These are phyloP conservation scores for Arthroderma sp. DNA, from an alignment of 2,329 filamentous ascomycete genomes.

Conservation along the genomic window DNA sequence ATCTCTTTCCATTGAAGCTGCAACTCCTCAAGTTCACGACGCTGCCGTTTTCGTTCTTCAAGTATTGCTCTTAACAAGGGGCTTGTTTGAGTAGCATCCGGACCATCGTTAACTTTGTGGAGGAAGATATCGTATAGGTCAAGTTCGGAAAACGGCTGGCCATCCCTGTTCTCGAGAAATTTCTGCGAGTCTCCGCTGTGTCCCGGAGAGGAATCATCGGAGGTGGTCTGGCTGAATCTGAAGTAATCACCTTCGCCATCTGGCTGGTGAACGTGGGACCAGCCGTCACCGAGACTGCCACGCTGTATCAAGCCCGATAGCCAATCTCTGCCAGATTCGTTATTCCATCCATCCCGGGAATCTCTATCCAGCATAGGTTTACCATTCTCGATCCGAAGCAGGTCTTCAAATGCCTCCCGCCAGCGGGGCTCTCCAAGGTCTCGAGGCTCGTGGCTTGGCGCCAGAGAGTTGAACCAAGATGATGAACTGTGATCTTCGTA, in stretches of 20 bases:
- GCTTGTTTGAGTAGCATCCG: slow-evolving; percentile 24
- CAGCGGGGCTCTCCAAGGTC: slow-evolving; percentile 34
- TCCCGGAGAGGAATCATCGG: neutral
- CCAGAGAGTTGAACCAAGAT: slow-evolving; percentile 26
- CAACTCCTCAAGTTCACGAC: slow-evolving; percentile 16
- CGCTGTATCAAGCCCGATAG: slow-evolving; percentile 30
- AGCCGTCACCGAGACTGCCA: slow-evolving; percentile 32
- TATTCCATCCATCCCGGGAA: slow-evolving; percentile 16
- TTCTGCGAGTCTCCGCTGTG: slow-evolving; percentile 9
- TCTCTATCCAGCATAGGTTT: slow-evolving; percentile 29
- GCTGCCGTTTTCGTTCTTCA: slow-evolving; percentile 21
- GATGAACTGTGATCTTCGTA: slow-evolving; percentile 22
- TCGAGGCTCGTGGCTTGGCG: slow-evolving; percentile 23
- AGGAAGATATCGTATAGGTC: slow-evolving; percentile 43
- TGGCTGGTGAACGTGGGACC: slow-evolving; percentile 23
- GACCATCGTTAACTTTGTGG: slow-evolving; percentile 25
- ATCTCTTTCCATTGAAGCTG: slow-evolving; percentile 9
- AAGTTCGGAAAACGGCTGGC: slow-evolving; percentile 35
- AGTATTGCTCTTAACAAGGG: slow-evolving; percentile 27
- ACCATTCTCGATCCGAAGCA: slow-evolving; percentile 40
- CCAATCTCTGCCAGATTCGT: slow-evolving; percentile 30
- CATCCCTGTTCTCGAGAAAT: slow-evolving; percentile 25
- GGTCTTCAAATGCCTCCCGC: slow-evolving; percentile 49
- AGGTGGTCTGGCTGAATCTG: slow-evolving; percentile 7
- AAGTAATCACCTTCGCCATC: slow-evolving; percentile 15